Evolutionary conservation across 2,329 filamentous ascomycete species (phyloP), one percentile per base, ranked within the genome.

Genomic region (Macroventuria anomochaeta): DNA sequence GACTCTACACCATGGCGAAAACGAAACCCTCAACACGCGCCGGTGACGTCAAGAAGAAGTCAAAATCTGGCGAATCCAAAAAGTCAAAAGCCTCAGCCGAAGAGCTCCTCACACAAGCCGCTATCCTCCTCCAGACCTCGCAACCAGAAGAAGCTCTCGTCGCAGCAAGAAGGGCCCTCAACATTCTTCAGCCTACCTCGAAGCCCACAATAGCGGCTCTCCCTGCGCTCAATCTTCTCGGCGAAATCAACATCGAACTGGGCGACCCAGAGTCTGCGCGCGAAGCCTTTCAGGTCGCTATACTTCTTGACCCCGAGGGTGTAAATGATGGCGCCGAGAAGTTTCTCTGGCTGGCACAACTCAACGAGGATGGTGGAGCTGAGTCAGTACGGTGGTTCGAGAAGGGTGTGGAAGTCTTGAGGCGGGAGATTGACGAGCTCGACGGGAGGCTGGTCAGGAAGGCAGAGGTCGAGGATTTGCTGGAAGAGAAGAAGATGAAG

Each of bases 301-400:
- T 89, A 31, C 79, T 82, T 47, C 82, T 95, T 29, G 95, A 99
- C 71, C 82, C 87, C 20, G 85, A 93, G 52, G 95, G 93, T 15
- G 88, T 91, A 67, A 83, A 85, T 32, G 93, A 92, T 41, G 93
- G 93, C 0, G 86, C 92, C 0, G 93, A 97, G 71, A 97, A 97
- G 77, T 97, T 97, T 70, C 78, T 97, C 41, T 96, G 93, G 85
- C 81, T 99, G 53, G 95, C 95, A 59, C 95, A 99, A 77, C 81
- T 99, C 67, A 95, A 82, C 60, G 84, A 86, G 63, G 78, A 84
- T 57, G 85, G 85, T 44, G 85, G 85, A 11, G 74, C 76, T 48
- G 82, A 85, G 62, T 86, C 83, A 61, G 83, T 87, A 39, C 68
- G 73, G 42, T 86, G 84, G 83, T 87, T 85, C 59, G 82, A 86